Base-by-base conservation (phyloP, 1,284 basidiomycete species). In the Cryptococcus hybrid region DNA sequence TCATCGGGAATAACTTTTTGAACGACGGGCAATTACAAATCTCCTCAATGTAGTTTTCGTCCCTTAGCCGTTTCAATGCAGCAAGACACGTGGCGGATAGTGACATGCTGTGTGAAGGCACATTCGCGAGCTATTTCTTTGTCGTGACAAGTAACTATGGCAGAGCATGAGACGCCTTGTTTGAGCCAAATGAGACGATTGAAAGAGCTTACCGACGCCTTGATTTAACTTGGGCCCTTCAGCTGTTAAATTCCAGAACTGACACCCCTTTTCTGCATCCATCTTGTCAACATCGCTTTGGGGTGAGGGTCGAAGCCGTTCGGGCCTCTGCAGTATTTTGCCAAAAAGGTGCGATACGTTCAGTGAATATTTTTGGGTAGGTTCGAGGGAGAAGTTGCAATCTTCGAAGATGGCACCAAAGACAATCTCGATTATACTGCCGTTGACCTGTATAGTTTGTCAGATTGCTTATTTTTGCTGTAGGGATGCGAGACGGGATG, bases 401-500 rank as follows among this genome's bases (percentile, higher is more conserved):
- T 96, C 92, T 50, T 92, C 82, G 35, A 93, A 82, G 24, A 95
- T 81, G 0, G 90, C 90, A 1, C 90, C 92, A 15, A 94, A 79
- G 3, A 94, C 75, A 52, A 89, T 88, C 77, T 96, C 92, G 55
- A 92, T 81, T 6, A 70, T 59, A 49, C 75, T 71, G 9, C 70
- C 68, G 9, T 71, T 55, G 30, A 58, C 51, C 67, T 76, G 45
- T 0, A 18, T 18, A 6, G 13, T 7, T 7, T 7, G 5, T 44
- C 42, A 44, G 42, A n/a, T n/a, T n/a, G n/a, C n/a, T n/a, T n/a
- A n/a, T 7, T 30, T 18, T n/a, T n/a, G n/a, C n/a, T n/a, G n/a
- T n/a, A n/a, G 18, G 18, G 9, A 24, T 8, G 47, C 18, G 35
- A 48, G 18, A 48, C 6, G 47, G 47, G 12, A 13, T 24, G 18